Conservation (phyloP, 1,284 basidiomycete species). For the Trichosporon asahii region DNA sequence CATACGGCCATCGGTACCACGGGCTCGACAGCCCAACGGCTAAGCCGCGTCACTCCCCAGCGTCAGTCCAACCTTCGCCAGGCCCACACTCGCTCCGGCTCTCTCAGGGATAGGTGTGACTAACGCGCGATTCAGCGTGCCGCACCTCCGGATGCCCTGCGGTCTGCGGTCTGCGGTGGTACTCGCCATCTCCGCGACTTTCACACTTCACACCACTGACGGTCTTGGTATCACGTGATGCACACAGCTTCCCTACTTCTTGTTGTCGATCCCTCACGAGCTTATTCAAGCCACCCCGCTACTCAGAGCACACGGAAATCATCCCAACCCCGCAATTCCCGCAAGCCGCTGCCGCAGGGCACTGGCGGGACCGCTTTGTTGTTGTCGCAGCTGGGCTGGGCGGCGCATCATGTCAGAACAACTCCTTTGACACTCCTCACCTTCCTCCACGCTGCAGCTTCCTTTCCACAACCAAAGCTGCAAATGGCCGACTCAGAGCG, state of each 20-base stretch:
- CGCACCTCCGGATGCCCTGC: neutral
- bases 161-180: neutral
- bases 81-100: neutral
- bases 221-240: neutral
- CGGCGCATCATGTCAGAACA: neutral
- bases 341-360: neutral
- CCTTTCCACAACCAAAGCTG: neutral
- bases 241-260: neutral
- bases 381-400: neutral
- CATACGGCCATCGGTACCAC: neutral
- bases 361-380: neutral
- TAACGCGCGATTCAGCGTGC: neutral
- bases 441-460: neutral
- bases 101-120: neutral
- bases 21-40: neutral
- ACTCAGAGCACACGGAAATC: neutral
- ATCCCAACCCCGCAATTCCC: neutral
- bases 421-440: neutral
- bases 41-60: neutral
- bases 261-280: neutral
- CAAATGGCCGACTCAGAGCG: neutral
- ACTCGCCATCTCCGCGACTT: neutral
- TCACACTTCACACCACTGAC: too few species aligned
- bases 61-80: neutral
- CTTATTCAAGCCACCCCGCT: neutral